These are phyloP conservation scores for Hanseniaspora taiwanica DNA, from an alignment of 805 yeast species.

Conservation along the genomic window DNA sequence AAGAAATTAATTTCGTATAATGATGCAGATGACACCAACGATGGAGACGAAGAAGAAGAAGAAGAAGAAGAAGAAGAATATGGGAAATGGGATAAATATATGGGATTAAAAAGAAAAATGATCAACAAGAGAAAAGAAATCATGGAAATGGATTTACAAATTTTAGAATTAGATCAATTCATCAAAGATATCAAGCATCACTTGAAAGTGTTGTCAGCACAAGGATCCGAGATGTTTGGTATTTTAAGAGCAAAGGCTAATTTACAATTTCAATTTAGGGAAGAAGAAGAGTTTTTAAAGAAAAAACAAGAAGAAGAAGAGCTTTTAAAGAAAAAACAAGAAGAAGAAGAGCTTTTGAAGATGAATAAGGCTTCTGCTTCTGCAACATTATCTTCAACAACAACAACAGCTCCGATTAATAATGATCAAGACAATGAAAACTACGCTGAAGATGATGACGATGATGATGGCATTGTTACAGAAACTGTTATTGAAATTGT, in stretches of 20 bases:
- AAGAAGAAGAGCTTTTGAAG: background rate
- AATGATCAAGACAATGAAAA: background rate
- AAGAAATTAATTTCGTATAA: slow-evolving; percentile 10
- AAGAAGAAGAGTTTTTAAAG: slow-evolving; percentile 22
- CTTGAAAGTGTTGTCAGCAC: slow-evolving; percentile 38
- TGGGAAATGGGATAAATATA: slow-evolving; percentile 43
- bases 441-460: background rate
- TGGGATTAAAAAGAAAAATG: slow-evolving; percentile 40
- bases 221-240: slow-evolving; percentile 47
- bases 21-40: slow-evolving; percentile 3
- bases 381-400: too few relatives aligned
- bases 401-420: too few relatives aligned
- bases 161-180: slow-evolving; percentile 19
- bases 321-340: background rate
- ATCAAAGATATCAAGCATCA: slow-evolving; percentile 27
- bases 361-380: background rate
- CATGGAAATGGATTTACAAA: slow-evolving; percentile 23
- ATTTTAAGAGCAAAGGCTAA: slow-evolving; percentile 46
- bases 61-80: slow-evolving; percentile 21
- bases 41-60: slow-evolving; percentile 2
- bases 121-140: slow-evolving; percentile 43
- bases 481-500: background rate
- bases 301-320: background rate
- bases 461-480: background rate
- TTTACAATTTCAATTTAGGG: slow-evolving; percentile 42